Base-by-base conservation (phyloP, 495 filamentous ascomycete species). In the Aspergillus indologenus region DNA sequence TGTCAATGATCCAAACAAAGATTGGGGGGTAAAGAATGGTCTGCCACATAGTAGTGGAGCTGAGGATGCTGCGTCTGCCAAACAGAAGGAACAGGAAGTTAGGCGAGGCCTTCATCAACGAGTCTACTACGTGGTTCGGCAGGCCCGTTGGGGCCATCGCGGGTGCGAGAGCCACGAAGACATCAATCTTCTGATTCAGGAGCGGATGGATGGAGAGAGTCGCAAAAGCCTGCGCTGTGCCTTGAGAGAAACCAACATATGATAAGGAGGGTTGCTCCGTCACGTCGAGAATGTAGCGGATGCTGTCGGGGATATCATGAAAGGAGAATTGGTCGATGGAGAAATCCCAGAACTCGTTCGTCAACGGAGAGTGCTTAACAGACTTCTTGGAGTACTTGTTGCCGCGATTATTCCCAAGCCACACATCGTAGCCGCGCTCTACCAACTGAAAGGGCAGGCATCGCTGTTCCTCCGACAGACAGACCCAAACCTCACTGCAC, bases 361-460 rank as follows among this genome's bases (percentile, higher is more conserved):
- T 86, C 8, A 83, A 84, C 0, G 94, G 92, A 6, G 91, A 85
- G 53, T 76, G 80, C 43, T 84, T 77, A 40, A 89, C 81, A 0
- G 85, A 93, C 71, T 98, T 98, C 71, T 98, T 98, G 26, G 91
- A 94, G 71, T 98, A 98, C 66, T 98, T 98, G 78, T 98, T 98
- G 21, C 94, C 94, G 7, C 94, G 84, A 66, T 98, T 98, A 65
- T 98, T 98, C 18, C 94, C 94, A 55, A 98, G 77, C 94, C 94
- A 98, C 61, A 98, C 92, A 81, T 98, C 94, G 65, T 94, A 98
- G 9, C 94, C 94, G 67, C 81, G 83, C 68, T 98, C 92, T 0
- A 96, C 92, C 45, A 98, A 77, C 58, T 87, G 82, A 71, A 98
- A 98, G 0, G 94, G 91, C 14, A 98, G 77, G 60, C 85, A 90